phyloP scores from a whole-genome alignment of 495 filamentous ascomycete genomes.

The Penicillium lividum region DNA sequence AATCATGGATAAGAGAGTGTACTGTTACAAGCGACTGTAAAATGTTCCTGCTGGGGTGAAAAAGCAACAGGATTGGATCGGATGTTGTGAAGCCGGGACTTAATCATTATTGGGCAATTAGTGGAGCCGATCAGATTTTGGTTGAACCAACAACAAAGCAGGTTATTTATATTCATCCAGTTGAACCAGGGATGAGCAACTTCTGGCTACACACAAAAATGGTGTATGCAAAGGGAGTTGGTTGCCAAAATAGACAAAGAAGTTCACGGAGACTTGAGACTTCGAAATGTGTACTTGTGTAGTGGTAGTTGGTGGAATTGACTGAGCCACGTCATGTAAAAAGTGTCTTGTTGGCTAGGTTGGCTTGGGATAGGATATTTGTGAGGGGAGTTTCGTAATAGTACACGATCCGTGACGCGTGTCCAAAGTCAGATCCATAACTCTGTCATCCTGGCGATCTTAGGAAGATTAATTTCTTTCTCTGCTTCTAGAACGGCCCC shows the following conservation, averaged over 20 bases:
- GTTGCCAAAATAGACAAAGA: background rate
- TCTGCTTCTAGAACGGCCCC: conserved; percentile 13
- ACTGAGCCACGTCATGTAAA: background rate
- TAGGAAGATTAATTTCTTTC: conserved; percentile 10
- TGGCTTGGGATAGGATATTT: conserved; percentile 1
- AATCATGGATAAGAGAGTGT: background rate
- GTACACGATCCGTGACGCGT: conserved; percentile 16
- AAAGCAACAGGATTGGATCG: conserved; percentile 20
- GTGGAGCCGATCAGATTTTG: conserved; percentile 8
- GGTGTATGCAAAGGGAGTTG: background rate
- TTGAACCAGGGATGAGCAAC: conserved; percentile 9
- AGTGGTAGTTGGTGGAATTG: background rate
- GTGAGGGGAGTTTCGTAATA: conserved; percentile 7
- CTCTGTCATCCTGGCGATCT: conserved; percentile 13
- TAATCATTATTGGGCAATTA: conserved; percentile 14
- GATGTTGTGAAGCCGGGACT: conserved; percentile 10
- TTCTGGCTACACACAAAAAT: conserved; percentile 6
- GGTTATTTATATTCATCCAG: conserved; percentile 20
- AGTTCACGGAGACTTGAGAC: background rate
- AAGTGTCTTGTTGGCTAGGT: background rate
- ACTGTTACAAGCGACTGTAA: background rate
- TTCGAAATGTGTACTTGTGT: too few species aligned
- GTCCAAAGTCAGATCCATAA: conserved; percentile 6
- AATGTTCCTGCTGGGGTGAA: background rate
- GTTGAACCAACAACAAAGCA: conserved; percentile 14